Percentiles rank a stretch among this genome's conserved stretches.
phyloP scores from a whole-genome alignment of 2,329 filamentous ascomycete species.

The Neonectria faginata region DNA sequence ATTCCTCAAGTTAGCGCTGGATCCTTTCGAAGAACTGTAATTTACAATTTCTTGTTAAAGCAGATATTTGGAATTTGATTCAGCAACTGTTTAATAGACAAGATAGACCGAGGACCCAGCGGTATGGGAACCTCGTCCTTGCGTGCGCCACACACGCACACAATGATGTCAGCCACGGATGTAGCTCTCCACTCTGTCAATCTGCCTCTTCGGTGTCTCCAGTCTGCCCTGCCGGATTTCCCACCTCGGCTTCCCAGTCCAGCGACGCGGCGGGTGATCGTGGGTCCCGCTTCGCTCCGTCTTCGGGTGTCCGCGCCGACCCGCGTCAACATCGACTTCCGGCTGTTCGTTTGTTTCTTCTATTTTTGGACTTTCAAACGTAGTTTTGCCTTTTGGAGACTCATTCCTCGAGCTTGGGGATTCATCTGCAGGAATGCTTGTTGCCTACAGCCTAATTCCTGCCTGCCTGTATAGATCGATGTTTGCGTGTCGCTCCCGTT shows the following conservation, averaged over 20 bases:
- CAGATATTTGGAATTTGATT: background rate
- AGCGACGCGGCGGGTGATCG: conserved; percentile 24
- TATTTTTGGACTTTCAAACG: conserved; percentile 23
- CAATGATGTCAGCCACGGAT: conserved; percentile 26
- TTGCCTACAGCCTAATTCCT: conserved; percentile 6
- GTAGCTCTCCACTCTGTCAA: background rate
- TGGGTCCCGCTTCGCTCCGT: conserved; percentile 29
- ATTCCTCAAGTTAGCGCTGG: background rate
- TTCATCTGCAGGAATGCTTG: conserved; percentile 1
- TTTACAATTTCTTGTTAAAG: background rate
- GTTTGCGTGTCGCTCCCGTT: conserved; percentile 5
- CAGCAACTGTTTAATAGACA: background rate
- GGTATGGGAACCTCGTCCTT: conserved; percentile 21
- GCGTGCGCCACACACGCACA: conserved; percentile 26
- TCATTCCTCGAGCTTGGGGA: background rate
- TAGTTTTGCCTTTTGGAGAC: background rate
- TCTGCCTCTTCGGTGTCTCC: conserved; percentile 25
- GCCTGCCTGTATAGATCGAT: background rate
- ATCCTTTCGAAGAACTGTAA: background rate
- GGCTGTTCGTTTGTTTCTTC: background rate
- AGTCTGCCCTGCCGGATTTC: conserved; percentile 26
- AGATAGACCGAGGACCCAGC: conserved; percentile 12
- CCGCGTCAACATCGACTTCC: conserved; percentile 12
- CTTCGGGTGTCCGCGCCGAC: conserved; percentile 37
- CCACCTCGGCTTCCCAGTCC: conserved; percentile 5